Conservation (phyloP, 1,284 basidiomycete genomes). For the Pyrrhoderma noxium region DNA sequence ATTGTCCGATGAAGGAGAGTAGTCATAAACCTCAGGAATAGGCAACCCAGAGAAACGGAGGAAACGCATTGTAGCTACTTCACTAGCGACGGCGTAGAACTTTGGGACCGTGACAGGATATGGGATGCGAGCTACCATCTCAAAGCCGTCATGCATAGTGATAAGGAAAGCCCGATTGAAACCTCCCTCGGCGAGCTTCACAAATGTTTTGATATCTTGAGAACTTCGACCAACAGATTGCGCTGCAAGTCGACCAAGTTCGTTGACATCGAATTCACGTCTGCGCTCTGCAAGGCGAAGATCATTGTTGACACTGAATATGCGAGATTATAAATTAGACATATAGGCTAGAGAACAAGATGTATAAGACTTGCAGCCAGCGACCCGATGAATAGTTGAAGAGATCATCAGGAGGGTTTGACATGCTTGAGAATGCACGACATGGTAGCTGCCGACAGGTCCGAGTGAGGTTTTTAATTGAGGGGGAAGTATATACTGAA, state of each 20-base stretch:
- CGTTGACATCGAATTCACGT: constrained; percentile 31
- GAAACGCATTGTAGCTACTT: constrained; percentile 44
- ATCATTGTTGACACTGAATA: constrained; percentile 34
- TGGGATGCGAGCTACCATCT: constrained; percentile 42
- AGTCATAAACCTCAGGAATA: constrained; percentile 41
- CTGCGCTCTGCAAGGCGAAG: constrained; percentile 40
- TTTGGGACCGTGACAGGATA: constrained; percentile 38
- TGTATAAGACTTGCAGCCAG: constrained; percentile 36
- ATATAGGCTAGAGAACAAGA: constrained; percentile 24
- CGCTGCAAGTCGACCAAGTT: constrained; percentile 21
- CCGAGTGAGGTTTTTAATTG: too few relatives aligned
- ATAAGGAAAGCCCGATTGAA: constrained; percentile 40
- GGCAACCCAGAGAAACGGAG: constrained; percentile 41
- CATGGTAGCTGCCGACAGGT: too few relatives aligned
- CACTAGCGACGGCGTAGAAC: constrained; percentile 40
- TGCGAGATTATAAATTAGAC: constrained; percentile 24
- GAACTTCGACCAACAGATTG: constrained; percentile 23
- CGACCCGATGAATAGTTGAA: constrained; percentile 38
- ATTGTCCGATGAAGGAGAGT: constrained; percentile 42
- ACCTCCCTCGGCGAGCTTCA: constrained; percentile 39
- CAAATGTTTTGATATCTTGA: constrained; percentile 29
- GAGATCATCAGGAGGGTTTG: constrained; percentile 28
- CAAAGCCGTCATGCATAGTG: constrained; percentile 35
- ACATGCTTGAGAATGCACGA: constrained; percentile 19
- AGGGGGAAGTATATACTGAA: too few relatives aligned